Base-by-base conservation (phyloP, 73 alveolate species). In the Blepharisma japonicum region DNA sequence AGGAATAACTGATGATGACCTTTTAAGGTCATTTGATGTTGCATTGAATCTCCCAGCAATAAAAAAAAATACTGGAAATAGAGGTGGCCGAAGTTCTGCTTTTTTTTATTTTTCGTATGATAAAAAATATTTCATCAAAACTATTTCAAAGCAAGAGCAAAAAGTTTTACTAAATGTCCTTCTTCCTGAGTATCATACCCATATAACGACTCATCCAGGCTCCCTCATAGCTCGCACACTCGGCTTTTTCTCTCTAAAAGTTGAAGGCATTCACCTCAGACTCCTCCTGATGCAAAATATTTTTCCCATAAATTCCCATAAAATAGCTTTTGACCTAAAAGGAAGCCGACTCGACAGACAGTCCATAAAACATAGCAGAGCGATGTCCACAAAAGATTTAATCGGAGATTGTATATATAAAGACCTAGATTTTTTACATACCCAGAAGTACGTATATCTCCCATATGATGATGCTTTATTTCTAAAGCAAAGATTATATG, bases 41-140 rank as follows among this genome's bases (percentile, higher is more conserved):
- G 18, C 46, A 25, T 20, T 39, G 5, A 61, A 14, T 25, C 46
- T 61, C 2, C 11, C 74, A 5, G 74, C 14, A 2, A 14, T 61
- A n/a, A 61, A 25, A 18, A 9, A n/a, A 14, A 61, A 14, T 39
- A 14, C 23, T 39, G 23, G 39, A 25, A 61, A 61, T 11, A 14
- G 47, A n/a, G 74, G 74, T 2, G 74, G 74, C 46, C 74, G 74
- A 20, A 61, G 74, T 25, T n/a, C 47, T 0, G 14, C 74, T 61
- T 61, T 61, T 61, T 61, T 61, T 39, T 25, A 14, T 20, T 61
- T 14, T 25, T 14, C 47, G 18, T 14, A 11, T 61, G 74, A 61
- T 39, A n/a, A 39, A 8, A 61, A 61, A 25, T 61, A 14, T 25
- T 9, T 61, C 5, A 61, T 61, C 39, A 61, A 61, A 61, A 61